phyloP scores from a whole-genome alignment of 2,329 filamentous ascomycete genomes.

The Alternaria longipes region DNA sequence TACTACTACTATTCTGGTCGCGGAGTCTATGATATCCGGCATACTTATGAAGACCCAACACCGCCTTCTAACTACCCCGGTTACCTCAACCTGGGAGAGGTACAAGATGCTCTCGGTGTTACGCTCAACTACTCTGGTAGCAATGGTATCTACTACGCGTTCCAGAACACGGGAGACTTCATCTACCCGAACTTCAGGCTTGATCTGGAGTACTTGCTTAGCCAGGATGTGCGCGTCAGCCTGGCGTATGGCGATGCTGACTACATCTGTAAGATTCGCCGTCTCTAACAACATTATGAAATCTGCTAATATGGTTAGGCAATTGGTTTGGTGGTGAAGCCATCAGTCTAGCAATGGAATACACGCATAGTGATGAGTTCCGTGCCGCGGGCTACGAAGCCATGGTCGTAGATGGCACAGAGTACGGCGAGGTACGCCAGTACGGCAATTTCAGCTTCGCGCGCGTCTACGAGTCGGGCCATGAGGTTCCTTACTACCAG shows the following conservation, averaged over 20 bases:
- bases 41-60: constrained; percentile 65
- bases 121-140: constrained; percentile 68
- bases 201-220: constrained; percentile 54
- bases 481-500: constrained; percentile 56
- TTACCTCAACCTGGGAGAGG: constrained; percentile 67
- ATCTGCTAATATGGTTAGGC: constrained; percentile 21
- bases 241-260: constrained; percentile 49
- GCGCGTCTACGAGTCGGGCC: constrained; percentile 52
- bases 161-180: constrained; percentile 63
- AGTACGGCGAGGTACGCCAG: constrained; percentile 54
- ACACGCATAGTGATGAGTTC: constrained; percentile 46
- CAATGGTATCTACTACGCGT: constrained; percentile 59
- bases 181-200: constrained; percentile 67
- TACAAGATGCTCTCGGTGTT: constrained; percentile 69
- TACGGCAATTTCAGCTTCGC: constrained; percentile 54
- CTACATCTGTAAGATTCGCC: constrained; percentile 48
- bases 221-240: constrained; percentile 50
- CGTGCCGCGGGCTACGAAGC: constrained; percentile 40
- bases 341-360: constrained; percentile 49
- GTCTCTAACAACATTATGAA: too few relatives aligned
- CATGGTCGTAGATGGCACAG: constrained; percentile 49
- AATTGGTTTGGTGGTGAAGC: constrained; percentile 54
- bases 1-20: constrained; percentile 65
- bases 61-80: constrained; percentile 57
- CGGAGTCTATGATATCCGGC: constrained; percentile 62